Base-by-base conservation (phyloP, 1,284 basidiomycete genomes). In the Rhodotorula sp. region DNA sequence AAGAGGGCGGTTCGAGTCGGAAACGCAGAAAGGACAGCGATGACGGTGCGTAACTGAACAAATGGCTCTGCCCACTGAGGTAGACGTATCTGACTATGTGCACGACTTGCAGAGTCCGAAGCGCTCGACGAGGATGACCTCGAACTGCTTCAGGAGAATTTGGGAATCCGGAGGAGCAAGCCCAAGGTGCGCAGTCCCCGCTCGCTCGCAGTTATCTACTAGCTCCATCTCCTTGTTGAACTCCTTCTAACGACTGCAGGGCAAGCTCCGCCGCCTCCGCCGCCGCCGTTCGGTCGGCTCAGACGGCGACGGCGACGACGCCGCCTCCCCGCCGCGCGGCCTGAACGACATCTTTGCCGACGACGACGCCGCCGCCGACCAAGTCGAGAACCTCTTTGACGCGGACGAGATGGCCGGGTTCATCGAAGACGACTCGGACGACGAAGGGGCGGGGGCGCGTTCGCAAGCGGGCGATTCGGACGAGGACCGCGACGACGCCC, bases 121-220 rank as follows among this genome's bases (percentile, higher is more conserved):
- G 84, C 85, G n/a, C 84, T 97, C 58, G 94, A 97, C 76, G 96
- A 98, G 67, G 97, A 99, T 79, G 97, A 99, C 80, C 83, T 99
- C 66, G 95, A 96, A 65, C 86, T 99, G 15, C 82, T 99, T 31
- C 92, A 92, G 79, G 97, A 99, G 85, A 99, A 98, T 78, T 93
- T 93, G 5, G 94, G 96, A 15, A 86, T 87, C 29, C 73, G 80
- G 12, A 69, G 75, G 72, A 79, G 64, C 64, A 78, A 69, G 75
- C 76, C 68, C 71, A 78, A 78, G 67, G 77, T 76, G 47, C 49
- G 65, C 51, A 43, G 39, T 43, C 8, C 39, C 39, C 10, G 16
- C 34, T 34, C 8, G 34, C n/a, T 20, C 5, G 21, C 26, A 49
- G 31, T 57, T 49, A 0, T 58, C 52, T 18, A 26, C 16, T 48